Evolutionary conservation across 2,329 filamentous ascomycete species (phyloP).

Genomic region (Geosmithia flava): DNA sequence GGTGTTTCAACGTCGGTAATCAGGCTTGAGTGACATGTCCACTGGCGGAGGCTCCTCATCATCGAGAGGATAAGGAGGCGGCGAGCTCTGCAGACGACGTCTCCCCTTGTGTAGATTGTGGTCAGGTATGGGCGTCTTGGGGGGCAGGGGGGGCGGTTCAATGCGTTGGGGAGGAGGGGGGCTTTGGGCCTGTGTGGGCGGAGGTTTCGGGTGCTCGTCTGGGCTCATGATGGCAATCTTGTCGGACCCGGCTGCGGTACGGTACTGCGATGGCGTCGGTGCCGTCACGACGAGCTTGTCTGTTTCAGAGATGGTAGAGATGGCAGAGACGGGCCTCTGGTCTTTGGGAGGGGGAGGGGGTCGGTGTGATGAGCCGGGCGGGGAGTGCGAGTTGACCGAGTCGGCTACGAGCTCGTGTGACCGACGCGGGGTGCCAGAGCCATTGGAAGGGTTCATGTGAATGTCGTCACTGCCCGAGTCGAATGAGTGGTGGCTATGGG

Average conservation of each 20-base stretch:
- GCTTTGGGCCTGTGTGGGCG: conserved; percentile 14
- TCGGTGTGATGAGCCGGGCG: background rate
- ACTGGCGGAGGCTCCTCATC: conserved; percentile 74
- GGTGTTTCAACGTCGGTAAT: conserved; percentile 38
- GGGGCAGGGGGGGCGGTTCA: conserved; percentile 60
- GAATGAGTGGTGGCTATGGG: conserved; percentile 38
- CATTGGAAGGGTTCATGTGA: conserved; percentile 18
- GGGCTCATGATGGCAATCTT: conserved; percentile 52
- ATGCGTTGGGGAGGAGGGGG: conserved; percentile 22
- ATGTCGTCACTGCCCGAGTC: conserved; percentile 41
- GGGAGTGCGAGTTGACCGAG: background rate
- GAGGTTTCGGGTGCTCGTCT: conserved; percentile 41
- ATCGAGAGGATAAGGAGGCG: conserved; percentile 67
- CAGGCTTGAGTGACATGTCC: conserved; percentile 78
- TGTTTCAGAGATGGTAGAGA: conserved; percentile 16
- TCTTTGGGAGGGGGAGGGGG: conserved; percentile 9
- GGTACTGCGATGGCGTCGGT: conserved; percentile 47
- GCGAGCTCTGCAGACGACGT: conserved; percentile 8
- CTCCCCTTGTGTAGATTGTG: conserved; percentile 11
- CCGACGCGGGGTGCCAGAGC: background rate
- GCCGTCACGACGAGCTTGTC: conserved; percentile 44
- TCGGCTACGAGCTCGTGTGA: conserved; percentile 1
- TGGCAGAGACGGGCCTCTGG: conserved; percentile 8
- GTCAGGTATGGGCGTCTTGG: conserved; percentile 62
- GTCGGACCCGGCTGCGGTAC: conserved; percentile 46